These are phyloP conservation scores for Macrophomina phaseolina DNA, from an alignment of 2,329 filamentous ascomycete genomes.

Conservation along the genomic window DNA sequence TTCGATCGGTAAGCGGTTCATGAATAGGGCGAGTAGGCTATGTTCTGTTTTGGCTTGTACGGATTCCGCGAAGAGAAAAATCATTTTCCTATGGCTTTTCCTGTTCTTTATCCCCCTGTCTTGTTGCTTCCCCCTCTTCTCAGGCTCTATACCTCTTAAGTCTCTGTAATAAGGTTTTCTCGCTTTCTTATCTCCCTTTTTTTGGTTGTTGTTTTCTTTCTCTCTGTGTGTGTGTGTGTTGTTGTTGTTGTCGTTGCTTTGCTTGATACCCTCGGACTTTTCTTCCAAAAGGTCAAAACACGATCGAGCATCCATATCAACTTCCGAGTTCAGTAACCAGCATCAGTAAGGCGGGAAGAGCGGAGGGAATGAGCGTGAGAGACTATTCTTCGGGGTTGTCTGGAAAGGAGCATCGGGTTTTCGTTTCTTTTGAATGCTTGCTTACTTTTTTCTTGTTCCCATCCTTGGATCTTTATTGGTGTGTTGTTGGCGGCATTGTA, in stretches of 20 bases:
- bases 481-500: constrained; percentile 9
- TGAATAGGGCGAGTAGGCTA: neutral
- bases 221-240: too few species aligned
- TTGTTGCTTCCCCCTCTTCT: neutral
- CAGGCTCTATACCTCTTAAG: constrained; percentile 23
- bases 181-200: neutral
- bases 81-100: neutral
- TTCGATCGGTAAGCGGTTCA: too few species aligned
- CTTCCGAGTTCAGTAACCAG: constrained; percentile 20
- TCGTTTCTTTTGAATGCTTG: neutral
- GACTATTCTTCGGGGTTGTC: neutral
- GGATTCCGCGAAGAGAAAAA: constrained; percentile 7
- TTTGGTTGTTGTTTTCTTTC: neutral
- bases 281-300: neutral
- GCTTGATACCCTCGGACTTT: constrained; percentile 24
- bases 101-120: neutral
- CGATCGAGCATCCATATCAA: neutral
- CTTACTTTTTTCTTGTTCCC: neutral
- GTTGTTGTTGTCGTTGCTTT: constrained; percentile 3
- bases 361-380: neutral
- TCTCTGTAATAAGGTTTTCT: constrained; percentile 11
- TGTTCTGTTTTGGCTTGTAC: neutral
- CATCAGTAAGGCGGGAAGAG: constrained; percentile 16
- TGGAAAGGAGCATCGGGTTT: neutral
- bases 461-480: constrained; percentile 1